These are phyloP conservation scores for Cyanidiococcus yangmingshanensis DNA, from an alignment of 23 red algal species.

Conservation along the genomic window DNA sequence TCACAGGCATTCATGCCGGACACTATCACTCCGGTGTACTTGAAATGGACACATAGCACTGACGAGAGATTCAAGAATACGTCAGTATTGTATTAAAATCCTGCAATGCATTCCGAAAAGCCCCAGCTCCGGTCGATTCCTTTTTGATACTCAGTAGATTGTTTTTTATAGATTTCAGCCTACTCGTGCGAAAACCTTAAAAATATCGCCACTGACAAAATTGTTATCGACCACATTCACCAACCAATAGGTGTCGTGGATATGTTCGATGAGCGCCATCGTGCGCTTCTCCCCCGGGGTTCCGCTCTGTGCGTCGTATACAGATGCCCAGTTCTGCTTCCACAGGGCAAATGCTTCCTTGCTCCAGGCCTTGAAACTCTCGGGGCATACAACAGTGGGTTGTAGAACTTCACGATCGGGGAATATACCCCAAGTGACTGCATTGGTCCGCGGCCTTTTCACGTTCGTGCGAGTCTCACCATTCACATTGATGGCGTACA, in stretches of 20 bases:
- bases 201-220: constrained; percentile 91
- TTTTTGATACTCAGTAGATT: too few relatives aligned
- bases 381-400: constrained; percentile 79
- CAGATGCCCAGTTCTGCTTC: constrained; percentile 54
- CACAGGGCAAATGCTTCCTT: constrained; percentile 94
- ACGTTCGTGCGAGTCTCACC: constrained; percentile 49
- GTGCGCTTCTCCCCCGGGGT: constrained; percentile 33
- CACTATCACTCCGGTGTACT: too few relatives aligned
- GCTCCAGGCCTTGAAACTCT: constrained; percentile 81
- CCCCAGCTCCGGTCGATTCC: too few relatives aligned
- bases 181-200: constrained; percentile 40
- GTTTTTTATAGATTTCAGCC: too few relatives aligned
- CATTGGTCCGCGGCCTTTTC: constrained; percentile 38
- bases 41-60: too few relatives aligned
- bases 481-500: constrained; percentile 57
- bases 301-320: constrained; percentile 22
- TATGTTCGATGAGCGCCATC: constrained; percentile 38
- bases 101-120: too few relatives aligned
- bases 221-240: constrained; percentile 96
- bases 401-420: constrained; percentile 86
- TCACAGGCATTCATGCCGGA: too few relatives aligned
- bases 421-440: constrained; percentile 99
- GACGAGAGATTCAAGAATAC: too few relatives aligned
- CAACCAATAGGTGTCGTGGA: constrained; percentile 69
- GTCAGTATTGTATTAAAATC: too few relatives aligned